Evolutionary conservation across 345 rosid genomes (phyloP).

Genomic region (Pseudoturritis turrita): DNA sequence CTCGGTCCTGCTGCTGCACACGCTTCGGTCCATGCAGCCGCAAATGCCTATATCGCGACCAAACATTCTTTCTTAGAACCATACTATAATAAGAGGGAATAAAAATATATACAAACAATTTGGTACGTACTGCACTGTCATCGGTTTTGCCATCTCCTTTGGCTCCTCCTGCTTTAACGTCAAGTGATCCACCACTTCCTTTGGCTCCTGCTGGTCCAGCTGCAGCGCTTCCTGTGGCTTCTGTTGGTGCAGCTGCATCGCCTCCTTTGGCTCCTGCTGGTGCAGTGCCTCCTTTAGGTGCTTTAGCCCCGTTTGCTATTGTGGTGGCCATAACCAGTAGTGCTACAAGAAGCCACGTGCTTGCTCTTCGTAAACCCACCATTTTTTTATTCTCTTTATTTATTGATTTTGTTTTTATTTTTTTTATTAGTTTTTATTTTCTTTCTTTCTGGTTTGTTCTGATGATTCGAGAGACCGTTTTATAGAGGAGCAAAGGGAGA

Average conservation of each 20-base stretch:
- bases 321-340: constrained; percentile 11
- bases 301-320: not conserved
- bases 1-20: constrained; percentile 27
- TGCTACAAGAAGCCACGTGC: not conserved
- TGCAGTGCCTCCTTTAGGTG: not conserved
- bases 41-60: constrained; percentile 26
- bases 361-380: constrained; percentile 9
- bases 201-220: not conserved
- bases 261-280: not conserved
- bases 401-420: not conserved
- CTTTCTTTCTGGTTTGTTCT: not conserved
- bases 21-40: constrained; percentile 34
- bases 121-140: constrained; percentile 25
- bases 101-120: not conserved
- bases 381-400: not conserved
- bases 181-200: not conserved
- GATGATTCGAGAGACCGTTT: not conserved
- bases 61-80: not conserved
- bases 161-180: constrained; percentile 37
- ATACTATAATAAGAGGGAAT: not conserved
- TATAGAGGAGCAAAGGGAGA: constrained; percentile 4
- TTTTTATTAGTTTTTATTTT: too few species aligned
- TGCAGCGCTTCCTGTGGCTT: not conserved
- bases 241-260: not conserved
- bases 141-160: constrained; percentile 35